Evolutionary conservation across 768 basidiomycete species (phyloP).

Genomic region (Aureoboletus auriporus): DNA sequence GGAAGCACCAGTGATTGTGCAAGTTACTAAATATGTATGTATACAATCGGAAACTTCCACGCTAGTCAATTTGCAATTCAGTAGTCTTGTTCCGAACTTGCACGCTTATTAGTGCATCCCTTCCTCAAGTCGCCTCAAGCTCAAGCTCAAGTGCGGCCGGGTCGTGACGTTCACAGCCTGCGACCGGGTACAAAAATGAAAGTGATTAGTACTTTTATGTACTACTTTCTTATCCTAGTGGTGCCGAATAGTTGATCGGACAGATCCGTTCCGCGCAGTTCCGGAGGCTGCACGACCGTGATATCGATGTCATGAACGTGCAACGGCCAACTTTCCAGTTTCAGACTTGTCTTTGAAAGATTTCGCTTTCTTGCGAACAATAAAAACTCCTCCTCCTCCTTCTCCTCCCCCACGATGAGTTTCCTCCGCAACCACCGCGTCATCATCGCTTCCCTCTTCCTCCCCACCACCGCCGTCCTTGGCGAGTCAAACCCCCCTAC

Average conservation of each 20-base stretch:
- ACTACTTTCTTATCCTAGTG: too few species aligned
- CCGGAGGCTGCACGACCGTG: constrained; percentile 5
- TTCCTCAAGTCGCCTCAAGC: too few species aligned
- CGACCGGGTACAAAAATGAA: too few species aligned
- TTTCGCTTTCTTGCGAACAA: background rate
- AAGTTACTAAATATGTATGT: too few species aligned
- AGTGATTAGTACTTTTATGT: too few species aligned
- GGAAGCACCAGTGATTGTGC: constrained; percentile 3
- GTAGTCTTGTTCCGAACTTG: too few species aligned
- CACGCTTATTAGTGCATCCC: too few species aligned
- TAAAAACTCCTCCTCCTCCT: background rate
- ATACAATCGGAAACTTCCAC: too few species aligned
- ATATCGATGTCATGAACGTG: constrained; percentile 6
- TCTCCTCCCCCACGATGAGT: constrained; percentile 40
- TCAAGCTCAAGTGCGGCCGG: too few species aligned
- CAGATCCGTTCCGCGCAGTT: constrained; percentile 8
- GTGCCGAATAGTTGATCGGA: background rate
- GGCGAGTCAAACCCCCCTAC: constrained; percentile 52
- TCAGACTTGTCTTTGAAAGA: background rate
- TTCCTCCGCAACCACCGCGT: constrained; percentile 71
- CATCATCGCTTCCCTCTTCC: constrained; percentile 81
- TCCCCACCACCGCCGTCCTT: constrained; percentile 67
- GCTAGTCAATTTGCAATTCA: too few species aligned
- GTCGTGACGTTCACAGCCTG: too few species aligned
- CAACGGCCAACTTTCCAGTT: background rate